Percentiles rank a stretch among this genome's conserved stretches.
phyloP scores from a whole-genome alignment of 192 early-diverging fungal genomes.

The Backusella macrospora region DNA sequence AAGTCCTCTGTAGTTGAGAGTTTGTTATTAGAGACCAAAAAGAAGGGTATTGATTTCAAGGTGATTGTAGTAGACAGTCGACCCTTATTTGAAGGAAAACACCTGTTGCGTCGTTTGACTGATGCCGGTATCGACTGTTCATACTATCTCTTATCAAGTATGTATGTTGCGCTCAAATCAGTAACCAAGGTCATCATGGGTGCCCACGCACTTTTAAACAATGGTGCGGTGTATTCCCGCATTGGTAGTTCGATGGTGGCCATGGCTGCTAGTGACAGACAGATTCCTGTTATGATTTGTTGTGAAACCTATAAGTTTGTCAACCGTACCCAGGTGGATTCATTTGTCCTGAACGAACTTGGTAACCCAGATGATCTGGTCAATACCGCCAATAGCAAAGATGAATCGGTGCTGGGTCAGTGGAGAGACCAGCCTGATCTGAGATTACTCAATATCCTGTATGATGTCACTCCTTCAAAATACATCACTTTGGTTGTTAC shows the following conservation, averaged over 20 bases:
- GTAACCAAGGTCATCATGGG: slow-evolving; percentile 95
- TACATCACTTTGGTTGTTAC: slow-evolving; percentile 90
- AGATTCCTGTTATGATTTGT: slow-evolving; percentile 94
- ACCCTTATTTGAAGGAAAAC: slow-evolving; percentile 87
- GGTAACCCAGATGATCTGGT: slow-evolving; percentile 89
- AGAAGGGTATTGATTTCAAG: slow-evolving; percentile 75
- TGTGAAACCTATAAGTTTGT: slow-evolving; percentile 98
- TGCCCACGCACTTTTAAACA: slow-evolving; percentile 88
- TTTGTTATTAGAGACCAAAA: slow-evolving; percentile 76
- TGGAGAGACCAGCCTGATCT: slow-evolving; percentile 83
- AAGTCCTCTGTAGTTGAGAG: slow-evolving; percentile 89
- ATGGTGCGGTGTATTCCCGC: slow-evolving; percentile 90
- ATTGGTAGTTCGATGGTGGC: slow-evolving; percentile 90
- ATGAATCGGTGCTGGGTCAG: slow-evolving; percentile 43
- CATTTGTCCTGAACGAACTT: slow-evolving; percentile 96
- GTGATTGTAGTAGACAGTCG: slow-evolving; percentile 93
- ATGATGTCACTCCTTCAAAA: slow-evolving; percentile 95
- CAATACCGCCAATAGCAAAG: slow-evolving; percentile 34
- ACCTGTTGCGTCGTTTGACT: slow-evolving; percentile 60
- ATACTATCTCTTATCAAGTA: slow-evolving; percentile 66
- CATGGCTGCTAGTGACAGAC: slow-evolving; percentile 83
- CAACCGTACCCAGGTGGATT: slow-evolving; percentile 90
- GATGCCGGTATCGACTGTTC: slow-evolving; percentile 72
- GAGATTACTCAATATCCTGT: slow-evolving; percentile 86
- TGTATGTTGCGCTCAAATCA: slow-evolving; percentile 79